Conservation (phyloP, 2,329 filamentous ascomycete species). For the Aschersonia sp. region DNA sequence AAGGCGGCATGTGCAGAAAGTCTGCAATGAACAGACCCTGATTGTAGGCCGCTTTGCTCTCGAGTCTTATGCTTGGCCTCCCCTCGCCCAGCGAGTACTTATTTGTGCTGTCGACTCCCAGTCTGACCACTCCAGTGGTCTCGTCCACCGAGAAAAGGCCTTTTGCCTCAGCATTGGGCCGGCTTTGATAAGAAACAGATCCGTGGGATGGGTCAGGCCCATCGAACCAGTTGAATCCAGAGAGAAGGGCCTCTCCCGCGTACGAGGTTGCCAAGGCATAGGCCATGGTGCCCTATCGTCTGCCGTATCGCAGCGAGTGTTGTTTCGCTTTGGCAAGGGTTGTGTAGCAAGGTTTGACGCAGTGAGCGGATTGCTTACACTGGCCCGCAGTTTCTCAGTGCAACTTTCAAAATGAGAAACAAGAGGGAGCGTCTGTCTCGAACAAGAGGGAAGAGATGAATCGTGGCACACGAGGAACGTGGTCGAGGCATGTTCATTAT, state of each 20-base stretch:
- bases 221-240: slow-evolving; percentile 34
- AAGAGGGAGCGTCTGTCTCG: background rate
- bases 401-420: background rate
- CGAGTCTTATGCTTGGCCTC: slow-evolving; percentile 49
- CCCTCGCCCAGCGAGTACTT: slow-evolving; percentile 22
- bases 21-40: slow-evolving; percentile 59
- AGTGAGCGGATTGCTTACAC: background rate
- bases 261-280: slow-evolving; percentile 30
- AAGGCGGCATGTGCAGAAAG: slow-evolving; percentile 57
- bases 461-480: background rate
- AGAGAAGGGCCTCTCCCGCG: slow-evolving; percentile 26
- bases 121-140: slow-evolving; percentile 24
- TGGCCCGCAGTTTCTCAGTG: background rate
- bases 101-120: slow-evolving; percentile 29
- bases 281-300: slow-evolving; percentile 9
- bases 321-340: no score
- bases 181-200: slow-evolving; percentile 44
- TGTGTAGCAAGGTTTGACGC: no score
- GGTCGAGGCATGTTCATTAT: slow-evolving; percentile 3
- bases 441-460: slow-evolving; percentile 1
- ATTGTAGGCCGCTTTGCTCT: slow-evolving; percentile 47
- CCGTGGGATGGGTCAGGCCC: slow-evolving; percentile 48
- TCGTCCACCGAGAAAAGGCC: slow-evolving; percentile 28
- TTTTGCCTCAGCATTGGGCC: slow-evolving; percentile 20
- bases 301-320: no score